Evolutionary conservation across 2,329 filamentous ascomycete genomes (phyloP), one percentile per base, ranked within the genome.

Genomic region (Camillea tinctor): DNA sequence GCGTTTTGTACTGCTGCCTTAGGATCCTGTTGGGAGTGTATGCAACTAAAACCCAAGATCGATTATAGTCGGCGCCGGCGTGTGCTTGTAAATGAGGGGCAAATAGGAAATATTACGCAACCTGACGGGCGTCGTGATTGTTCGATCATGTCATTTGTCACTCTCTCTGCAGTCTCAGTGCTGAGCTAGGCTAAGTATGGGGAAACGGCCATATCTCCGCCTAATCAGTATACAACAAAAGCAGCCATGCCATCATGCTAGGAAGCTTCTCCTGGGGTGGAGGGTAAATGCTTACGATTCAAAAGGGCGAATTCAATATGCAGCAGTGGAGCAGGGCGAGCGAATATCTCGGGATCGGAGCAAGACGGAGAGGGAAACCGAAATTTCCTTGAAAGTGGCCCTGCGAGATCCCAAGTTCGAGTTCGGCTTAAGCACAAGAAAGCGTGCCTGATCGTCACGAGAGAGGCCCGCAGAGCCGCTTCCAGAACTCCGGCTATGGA

Each of bases 121-220:
- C 23, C 19, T 20, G 51, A 20, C 24, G 61, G 3, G 36, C 36
- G 36, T 44, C 36, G 36, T 15, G 36, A 17, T 44, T 6, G 7
- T n/a, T 44, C 36, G 36, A 44, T 15, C 36, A 44, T 44, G 36
- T 59, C 50, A 44, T 56, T 56, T 59, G 44, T 52, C 24, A 62
- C 59, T 24, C 60, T 61, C 63, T 65, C 64, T 61, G 63, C 63
- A 60, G 64, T 64, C 59, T 64, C 60, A 64, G 60, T 59, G 60
- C 62, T 53, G n/a, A 23, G 51, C 22, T 53, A 53, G 51, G 24
- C 19, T 30, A 53, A 30, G 23, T 36, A 22, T 53, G 51, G 51
- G 51, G 51, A 17, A 53, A n/a, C 51, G 23, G 51, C 30, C 20
- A 30, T 23, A 40, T 22, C 20, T 48, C 26, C 49, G 49, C 19